Base-by-base conservation (phyloP, 805 yeast species). In the Barnettozyma vustinii region DNA sequence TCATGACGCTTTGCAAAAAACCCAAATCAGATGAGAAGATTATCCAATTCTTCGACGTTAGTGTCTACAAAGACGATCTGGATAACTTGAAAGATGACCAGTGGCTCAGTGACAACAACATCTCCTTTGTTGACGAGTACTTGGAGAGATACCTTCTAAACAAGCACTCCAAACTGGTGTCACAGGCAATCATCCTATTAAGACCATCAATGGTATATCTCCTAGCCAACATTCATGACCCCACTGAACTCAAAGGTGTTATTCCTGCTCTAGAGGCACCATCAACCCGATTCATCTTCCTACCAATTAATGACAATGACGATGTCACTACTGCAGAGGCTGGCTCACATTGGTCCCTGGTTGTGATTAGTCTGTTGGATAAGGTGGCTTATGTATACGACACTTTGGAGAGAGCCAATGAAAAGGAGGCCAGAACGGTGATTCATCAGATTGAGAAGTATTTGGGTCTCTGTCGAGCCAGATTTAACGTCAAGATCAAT, bases 331-430 rank as follows among this genome's bases (percentile, higher is more conserved):
- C 67, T 0, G 78, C 75, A 2, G 85, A 79, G 52, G 81, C 83
- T 16, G 94, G 92, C 1, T 81, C 80, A 42, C 94, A 87, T 64
- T 86, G 95, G 94, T 80, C 87, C 1, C 64, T 87, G 15, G 71
- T 82, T 13, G 72, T 85, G 15, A 68, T 81, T 7, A 72, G 75
- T 32, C 52, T 75, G 9, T 63, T 73, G 13, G 83, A 78, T 37
- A 65, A 68, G 16, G 69, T 65, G 30, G 75, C 82, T 2, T 71
- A 69, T 20, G 67, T 83, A 10, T 83, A 80, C 59, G 94, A 87
- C 58, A 79, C 42, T 65, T 79, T 80, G 50, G 59, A 56, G 18
- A 33, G 51, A 4, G 58, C 63, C 2, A 62, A 61, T 48, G 58
- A 58, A 37, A 40, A 18, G 8, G 64, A 59, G 35, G 60, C 67